Percentiles rank a stretch among this genome's conserved stretches.
Conservation (phyloP, 257 asterid species). For the Parsonsia alboflavescens region DNA sequence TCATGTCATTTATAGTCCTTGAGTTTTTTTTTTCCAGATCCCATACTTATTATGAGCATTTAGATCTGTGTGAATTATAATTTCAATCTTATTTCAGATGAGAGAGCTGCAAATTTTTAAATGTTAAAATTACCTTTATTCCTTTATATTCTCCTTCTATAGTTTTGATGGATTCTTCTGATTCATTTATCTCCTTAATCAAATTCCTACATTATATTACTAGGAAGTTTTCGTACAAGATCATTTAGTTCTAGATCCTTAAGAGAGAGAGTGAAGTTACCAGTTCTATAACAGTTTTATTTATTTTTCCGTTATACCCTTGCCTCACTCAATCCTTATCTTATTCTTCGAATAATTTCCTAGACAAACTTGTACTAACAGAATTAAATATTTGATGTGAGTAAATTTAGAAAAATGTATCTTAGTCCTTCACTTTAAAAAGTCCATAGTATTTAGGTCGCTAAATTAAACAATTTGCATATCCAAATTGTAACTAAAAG, state of each 20-base stretch:
- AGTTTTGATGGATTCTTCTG: background rate
- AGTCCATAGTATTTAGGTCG: no score
- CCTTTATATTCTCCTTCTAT: background rate
- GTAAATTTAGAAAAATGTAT: background rate
- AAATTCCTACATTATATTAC: background rate
- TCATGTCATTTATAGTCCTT: background rate
- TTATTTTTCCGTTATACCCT: background rate
- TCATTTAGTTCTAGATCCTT: background rate
- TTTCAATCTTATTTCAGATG: background rate
- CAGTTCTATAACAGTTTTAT: background rate
- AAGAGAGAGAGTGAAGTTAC: background rate
- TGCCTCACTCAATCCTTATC: background rate
- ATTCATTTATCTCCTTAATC: background rate
- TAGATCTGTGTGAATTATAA: background rate
- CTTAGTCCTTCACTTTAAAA: background rate
- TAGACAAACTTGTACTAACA: background rate
- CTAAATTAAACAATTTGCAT: background rate
- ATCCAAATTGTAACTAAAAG: background rate
- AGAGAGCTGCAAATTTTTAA: background rate
- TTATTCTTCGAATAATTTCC: background rate
- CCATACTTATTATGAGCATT: no score
- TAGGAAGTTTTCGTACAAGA: background rate
- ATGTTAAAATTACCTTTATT: constrained; percentile 4
- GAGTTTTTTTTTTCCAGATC: background rate
- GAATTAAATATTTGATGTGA: background rate